Percentiles rank a stretch among this genome's conserved stretches.
These are phyloP conservation scores for Leccinum disarticulatum DNA, from an alignment of 768 basidiomycete genomes.

Conservation along the genomic window DNA sequence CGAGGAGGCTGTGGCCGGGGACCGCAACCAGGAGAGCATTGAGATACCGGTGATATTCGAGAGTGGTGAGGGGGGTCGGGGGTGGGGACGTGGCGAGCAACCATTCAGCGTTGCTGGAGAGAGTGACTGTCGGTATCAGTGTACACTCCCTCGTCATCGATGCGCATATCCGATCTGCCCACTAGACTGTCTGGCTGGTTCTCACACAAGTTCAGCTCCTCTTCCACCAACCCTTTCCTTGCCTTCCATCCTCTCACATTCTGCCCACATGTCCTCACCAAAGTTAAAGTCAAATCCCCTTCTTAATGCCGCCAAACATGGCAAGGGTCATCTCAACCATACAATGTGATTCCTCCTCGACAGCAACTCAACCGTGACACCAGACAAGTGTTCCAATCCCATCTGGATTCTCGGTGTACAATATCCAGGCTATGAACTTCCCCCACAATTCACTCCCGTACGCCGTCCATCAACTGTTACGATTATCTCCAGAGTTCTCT, in stretches of 20 bases:
- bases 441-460: conserved; percentile 26
- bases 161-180: conserved; percentile 66
- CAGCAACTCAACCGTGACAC: conserved; percentile 80
- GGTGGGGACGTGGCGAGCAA: conserved; percentile 56
- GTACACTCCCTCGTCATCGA: conserved; percentile 45
- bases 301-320: conserved; percentile 68
- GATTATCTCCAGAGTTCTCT: too few relatives aligned
- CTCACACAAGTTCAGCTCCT: conserved; percentile 72
- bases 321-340: conserved; percentile 76
- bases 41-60: conserved; percentile 70
- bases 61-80: conserved; percentile 49
- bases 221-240: conserved; percentile 70
- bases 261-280: conserved; percentile 38
- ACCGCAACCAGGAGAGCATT: conserved; percentile 35
- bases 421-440: conserved; percentile 71
- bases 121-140: conserved; percentile 45
- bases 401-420: conserved; percentile 90
- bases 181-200: conserved; percentile 80
- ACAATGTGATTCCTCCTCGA: conserved; percentile 90
- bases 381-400: conserved; percentile 76
- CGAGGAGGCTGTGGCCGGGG: conserved; percentile 28
- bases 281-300: conserved; percentile 51
- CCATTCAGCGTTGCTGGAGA: conserved; percentile 47
- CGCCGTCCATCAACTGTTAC: conserved; percentile 42
- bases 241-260: conserved; percentile 55